Evolutionary conservation across 768 basidiomycete genomes (phyloP), one percentile per base, ranked within the genome.

Genomic region (Trametes maxima): DNA sequence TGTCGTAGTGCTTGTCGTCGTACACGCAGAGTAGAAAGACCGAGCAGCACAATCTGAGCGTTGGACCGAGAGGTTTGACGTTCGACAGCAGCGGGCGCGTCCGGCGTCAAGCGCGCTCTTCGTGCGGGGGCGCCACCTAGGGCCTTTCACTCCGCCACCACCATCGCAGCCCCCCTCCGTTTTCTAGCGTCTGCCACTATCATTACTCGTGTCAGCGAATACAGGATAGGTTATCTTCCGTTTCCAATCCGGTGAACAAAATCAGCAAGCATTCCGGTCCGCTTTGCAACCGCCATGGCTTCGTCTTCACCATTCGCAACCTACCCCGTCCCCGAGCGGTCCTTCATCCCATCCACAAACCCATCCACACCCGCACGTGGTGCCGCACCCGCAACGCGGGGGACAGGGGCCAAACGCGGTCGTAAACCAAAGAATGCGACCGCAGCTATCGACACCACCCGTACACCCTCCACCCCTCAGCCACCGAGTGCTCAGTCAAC

Each of bases 371-470:
- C 69, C 14, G 51, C 62, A 40, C 63, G 63, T 2, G 60, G 69
- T 2, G 62, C 57, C 4, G 48, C 70, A 3, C 43, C 66, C 10
- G 53, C 60, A 12, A 57, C 64, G 0, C 51, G 68, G 42, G 69
- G 67, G 28, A 66, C 67, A 28, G 69, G 64, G n/a, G 65, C 69
- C 0, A 75, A 75, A 37, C 73, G 74, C 10, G 74, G 74, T 11
- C 69, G 74, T 5, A 75, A 75, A 36, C 73, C 74, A 33, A 70
- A 72, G 63, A 68, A 65, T 40, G 60, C 70, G 5, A 62, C 42
- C 39, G 60, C 69, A 2, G 61, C 43, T 25, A 50, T 66, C 7
- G 59, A 62, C 39, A 57, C 67, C 13, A 65, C 67, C 24, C 64
- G 64, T 1, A 57, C 64, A 4, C 63, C 67, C 22, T 57, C 68